Evolutionary conservation across 305 asterid genomes (phyloP).

Genomic region (Stenogyne calaminthoides): DNA sequence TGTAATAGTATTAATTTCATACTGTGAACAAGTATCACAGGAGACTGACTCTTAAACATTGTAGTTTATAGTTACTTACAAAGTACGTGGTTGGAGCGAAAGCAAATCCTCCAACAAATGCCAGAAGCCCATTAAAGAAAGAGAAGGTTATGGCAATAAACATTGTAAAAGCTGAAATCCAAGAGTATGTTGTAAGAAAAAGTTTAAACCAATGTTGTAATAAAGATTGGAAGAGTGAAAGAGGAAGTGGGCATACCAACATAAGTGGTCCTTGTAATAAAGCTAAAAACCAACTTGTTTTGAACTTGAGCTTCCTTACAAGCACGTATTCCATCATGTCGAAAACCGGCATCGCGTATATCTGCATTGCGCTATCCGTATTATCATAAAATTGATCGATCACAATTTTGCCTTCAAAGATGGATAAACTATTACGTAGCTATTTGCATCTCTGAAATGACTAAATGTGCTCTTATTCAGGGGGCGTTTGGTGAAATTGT

Average conservation of each 20-base stretch:
- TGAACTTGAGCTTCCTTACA: constrained; percentile 47
- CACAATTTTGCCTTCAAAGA: not conserved
- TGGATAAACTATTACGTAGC: no score
- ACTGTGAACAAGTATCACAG: no score
- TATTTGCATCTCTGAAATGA: no score
- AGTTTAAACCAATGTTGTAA: not conserved
- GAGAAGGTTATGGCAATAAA: constrained; percentile 54
- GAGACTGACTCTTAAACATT: no score
- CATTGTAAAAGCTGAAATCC: constrained; percentile 51
- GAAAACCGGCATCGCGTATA: constrained; percentile 66
- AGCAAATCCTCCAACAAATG: constrained; percentile 68
- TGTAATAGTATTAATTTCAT: no score
- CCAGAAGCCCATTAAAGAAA: constrained; percentile 63
- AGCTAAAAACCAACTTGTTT: constrained; percentile 43
- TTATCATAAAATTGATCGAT: not conserved
- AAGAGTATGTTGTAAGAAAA: not conserved
- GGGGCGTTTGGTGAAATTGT: no score
- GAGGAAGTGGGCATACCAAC: constrained; percentile 39
- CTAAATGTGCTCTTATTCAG: no score
- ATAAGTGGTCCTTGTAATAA: constrained; percentile 46
- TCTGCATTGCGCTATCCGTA: constrained; percentile 24
- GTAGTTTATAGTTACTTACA: constrained; percentile 36
- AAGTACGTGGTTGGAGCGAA: constrained; percentile 64
- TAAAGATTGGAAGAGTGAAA: not conserved
- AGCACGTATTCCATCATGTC: constrained; percentile 61